Evolutionary conservation across 192 early-diverging fungal genomes (phyloP), one percentile per base, ranked within the genome.

Genomic region (Backusella liffmaniae): DNA sequence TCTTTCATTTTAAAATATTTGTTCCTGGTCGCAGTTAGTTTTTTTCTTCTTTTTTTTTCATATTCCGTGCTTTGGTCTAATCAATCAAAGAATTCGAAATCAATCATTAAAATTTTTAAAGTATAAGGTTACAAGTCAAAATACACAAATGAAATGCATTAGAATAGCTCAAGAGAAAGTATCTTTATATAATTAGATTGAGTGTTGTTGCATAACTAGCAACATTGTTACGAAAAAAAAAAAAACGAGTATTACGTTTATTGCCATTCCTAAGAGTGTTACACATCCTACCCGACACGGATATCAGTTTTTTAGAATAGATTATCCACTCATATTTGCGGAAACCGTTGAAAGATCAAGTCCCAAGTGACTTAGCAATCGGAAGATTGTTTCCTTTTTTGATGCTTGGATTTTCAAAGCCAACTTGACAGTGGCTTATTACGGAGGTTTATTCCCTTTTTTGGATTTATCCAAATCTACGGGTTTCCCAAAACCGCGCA

Each of bases 381-480:
- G n/a, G 53, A 56, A 3, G n/a, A 2, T 59, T 21, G 8, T 59
- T 59, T 59, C 23, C 26, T 12, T 26, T 12, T 29, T 62, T 62
- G 56, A 29, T 10, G 4, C n/a, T 5, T n/a, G n/a, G 18, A n/a
- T 59, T 62, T 62, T 62, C 10, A 62, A 62, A 62, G 26, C n/a
- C 56, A 1, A 29, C 9, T 13, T 26, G 56, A 29, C 56, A n/a
- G 56, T 62, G 56, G 56, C 56, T 62, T 62, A 12, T 62, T n/a
- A 29, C 56, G 56, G 56, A 62, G 23, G 56, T 62, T 62, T 62
- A 23, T 62, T 62, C 29, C 56, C 56, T 29, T 62, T 56, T 62
- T 62, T 26, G 18, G 56, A 13, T 8, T 13, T 13, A 26, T 10
- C 56, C 23, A 12, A 29, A 4, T 62, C 23, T 13, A 13, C 23